phyloP scores from a whole-genome alignment of 2,329 filamentous ascomycete species.

The Colletotrichum sp. region DNA sequence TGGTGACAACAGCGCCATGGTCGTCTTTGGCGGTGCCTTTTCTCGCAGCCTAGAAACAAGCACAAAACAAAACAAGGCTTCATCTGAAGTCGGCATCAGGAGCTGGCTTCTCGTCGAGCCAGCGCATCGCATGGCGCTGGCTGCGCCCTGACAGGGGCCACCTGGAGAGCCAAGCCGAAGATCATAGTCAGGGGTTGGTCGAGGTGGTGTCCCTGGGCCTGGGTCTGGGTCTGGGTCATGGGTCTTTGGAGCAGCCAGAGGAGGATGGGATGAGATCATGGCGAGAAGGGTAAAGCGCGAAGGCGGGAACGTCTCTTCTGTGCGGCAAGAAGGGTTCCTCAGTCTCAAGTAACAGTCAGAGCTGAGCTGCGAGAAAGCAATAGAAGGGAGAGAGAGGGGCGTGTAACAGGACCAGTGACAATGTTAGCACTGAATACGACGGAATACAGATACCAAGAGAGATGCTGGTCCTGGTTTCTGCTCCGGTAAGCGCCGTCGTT shows the following conservation, averaged over 20 bases:
- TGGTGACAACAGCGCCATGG: constrained; percentile 15
- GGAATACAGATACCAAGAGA: background rate
- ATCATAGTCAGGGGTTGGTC: constrained; percentile 16
- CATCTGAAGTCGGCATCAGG: constrained; percentile 15
- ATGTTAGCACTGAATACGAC: background rate
- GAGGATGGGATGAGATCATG: background rate
- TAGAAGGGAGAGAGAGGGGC: background rate
- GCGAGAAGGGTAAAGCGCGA: background rate
- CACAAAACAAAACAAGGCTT: constrained; percentile 21
- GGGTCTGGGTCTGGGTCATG: background rate
- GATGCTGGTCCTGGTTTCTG: background rate
- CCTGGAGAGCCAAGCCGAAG: background rate
- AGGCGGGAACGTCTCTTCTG: background rate
- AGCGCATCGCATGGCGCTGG: background rate
- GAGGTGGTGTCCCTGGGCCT: background rate
- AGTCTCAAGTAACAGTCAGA: background rate
- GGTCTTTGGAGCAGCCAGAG: background rate
- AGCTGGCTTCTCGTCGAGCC: constrained; percentile 13
- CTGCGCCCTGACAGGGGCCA: constrained; percentile 5
- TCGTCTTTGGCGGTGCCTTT: constrained; percentile 3
- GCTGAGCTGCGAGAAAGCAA: background rate
- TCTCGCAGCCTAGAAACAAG: constrained; percentile 14
- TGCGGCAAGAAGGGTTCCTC: background rate
- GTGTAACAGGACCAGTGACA: background rate
- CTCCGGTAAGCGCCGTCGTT: constrained; percentile 3